phyloP scores from a whole-genome alignment of 2,329 filamentous ascomycete species.

The Neonectria ditissima region DNA sequence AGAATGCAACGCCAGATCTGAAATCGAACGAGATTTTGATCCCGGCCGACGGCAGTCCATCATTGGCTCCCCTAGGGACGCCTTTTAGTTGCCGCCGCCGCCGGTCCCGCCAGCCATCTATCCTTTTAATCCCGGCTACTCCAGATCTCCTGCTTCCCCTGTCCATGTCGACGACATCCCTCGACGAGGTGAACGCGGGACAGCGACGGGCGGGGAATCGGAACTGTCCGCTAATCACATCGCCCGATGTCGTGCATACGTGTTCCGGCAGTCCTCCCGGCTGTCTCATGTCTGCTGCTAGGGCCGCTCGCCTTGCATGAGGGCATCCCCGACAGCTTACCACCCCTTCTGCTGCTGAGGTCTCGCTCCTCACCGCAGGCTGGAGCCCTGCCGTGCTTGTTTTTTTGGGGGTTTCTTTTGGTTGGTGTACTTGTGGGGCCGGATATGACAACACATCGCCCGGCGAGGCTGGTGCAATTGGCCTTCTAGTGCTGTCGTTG shows the following conservation, averaged over 20 bases:
- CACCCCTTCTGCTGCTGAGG: neutral
- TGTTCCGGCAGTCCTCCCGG: neutral
- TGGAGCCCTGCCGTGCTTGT: conserved; percentile 15
- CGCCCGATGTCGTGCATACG: conserved; percentile 19
- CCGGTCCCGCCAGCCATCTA: conserved; percentile 17
- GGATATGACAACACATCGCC: conserved; percentile 24
- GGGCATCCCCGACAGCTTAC: neutral
- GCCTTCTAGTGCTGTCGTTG: conserved; percentile 7
- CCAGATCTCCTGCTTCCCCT: conserved; percentile 1
- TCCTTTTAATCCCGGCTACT: neutral
- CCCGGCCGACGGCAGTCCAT: neutral
- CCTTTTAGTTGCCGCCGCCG: conserved; percentile 21
- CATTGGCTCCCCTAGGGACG: conserved; percentile 12
- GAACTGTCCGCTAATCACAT: conserved; percentile 24
- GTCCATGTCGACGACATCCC: conserved; percentile 3
- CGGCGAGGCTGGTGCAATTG: conserved; percentile 17
- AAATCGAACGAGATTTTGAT: conserved; percentile 9
- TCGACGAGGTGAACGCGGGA: conserved; percentile 20
- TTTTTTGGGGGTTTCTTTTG: no score
- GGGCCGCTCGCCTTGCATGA: conserved; percentile 1
- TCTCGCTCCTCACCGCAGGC: neutral
- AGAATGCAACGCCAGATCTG: conserved; percentile 21
- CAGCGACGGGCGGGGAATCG: conserved; percentile 22
- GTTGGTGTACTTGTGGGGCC: conserved; percentile 16
- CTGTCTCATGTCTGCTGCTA: neutral